phyloP scores from a whole-genome alignment of 1,139 yeast species.

The Candida gigantensis region DNA sequence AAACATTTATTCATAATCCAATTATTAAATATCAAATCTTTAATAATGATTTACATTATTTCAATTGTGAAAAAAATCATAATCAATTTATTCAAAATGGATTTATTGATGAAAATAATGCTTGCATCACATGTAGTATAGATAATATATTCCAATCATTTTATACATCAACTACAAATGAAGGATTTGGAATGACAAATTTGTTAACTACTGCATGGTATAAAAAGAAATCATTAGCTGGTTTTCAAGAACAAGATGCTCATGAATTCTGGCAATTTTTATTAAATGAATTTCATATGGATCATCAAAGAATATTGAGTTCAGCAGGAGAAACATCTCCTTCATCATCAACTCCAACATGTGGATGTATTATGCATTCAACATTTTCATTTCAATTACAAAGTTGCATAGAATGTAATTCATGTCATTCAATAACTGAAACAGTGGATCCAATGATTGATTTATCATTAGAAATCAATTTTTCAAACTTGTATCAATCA shows the following conservation, averaged over 20 bases:
- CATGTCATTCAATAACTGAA: constrained; percentile 62
- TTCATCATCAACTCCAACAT: too few relatives aligned
- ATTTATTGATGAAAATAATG: constrained; percentile 38
- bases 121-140: constrained; percentile 82
- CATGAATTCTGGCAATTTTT: constrained; percentile 96
- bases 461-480: constrained; percentile 70
- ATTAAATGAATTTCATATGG: constrained; percentile 78
- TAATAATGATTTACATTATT: constrained; percentile 57
- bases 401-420: constrained; percentile 74
- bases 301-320: constrained; percentile 30
- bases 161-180: constrained; percentile 52
- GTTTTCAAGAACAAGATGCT: constrained; percentile 96
- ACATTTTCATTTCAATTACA: constrained; percentile 95
- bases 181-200: constrained; percentile 75
- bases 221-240: constrained; percentile 80
- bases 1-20: constrained; percentile 87
- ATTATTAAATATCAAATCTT: constrained; percentile 74
- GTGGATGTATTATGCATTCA: constrained; percentile 87
- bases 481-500: constrained; percentile 57
- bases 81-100: constrained; percentile 22
- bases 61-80: constrained; percentile 34
- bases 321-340: background rate
- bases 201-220: constrained; percentile 82
- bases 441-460: constrained; percentile 92
- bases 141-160: constrained; percentile 74